Evolutionary conservation across 1,284 basidiomycete species (phyloP), one percentile per base, ranked within the genome.

Genomic region (Inonotus hispidus): DNA sequence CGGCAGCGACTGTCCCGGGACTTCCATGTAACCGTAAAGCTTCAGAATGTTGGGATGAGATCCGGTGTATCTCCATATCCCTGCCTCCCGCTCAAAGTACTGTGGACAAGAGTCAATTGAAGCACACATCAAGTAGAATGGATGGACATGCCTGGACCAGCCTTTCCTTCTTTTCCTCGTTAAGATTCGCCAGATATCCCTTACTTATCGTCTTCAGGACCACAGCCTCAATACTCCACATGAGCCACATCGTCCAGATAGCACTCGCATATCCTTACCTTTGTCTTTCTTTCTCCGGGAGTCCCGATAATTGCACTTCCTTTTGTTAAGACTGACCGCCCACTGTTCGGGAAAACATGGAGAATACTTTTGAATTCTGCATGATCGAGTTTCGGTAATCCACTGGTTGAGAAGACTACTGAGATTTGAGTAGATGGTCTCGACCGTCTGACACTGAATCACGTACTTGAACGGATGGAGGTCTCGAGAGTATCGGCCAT

Each of bases 1-100:
- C 8, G 49, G 49, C 13, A 52, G 19, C 6, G 7, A 32, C 27
- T 52, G 14, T 5, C 27, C 56, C 5, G 47, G 56, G 16, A 58
- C n/a, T 16, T 19, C 46, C 29, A 45, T 29, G 46, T 27, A 49
- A 7, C 56, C 56, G 13, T 35, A 47, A 21, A 49, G 19, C 16
- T 27, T 35, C 16, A 23, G 25, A 14, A 58, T 58, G 46, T 58
- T 58, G 13, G 56, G 56, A 37, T 58, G 56, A 1, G 21, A 16
- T 3, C n/a, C 25, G 46, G 23, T 37, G 27, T n/a, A 27, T 37
- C 32, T 50, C 56, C 45, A 52, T 5, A 50, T 49, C 6, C 56
- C 45, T 7, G 27, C 43, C 39, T 58, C 56, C 2, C 56, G 45
- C 13, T 49, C 46, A 21, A 58, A 58, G 37, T 58, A 58, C 56